Evolutionary conservation across 768 basidiomycete species (phyloP).

Genomic region (Pleurotus citrinopileatus): DNA sequence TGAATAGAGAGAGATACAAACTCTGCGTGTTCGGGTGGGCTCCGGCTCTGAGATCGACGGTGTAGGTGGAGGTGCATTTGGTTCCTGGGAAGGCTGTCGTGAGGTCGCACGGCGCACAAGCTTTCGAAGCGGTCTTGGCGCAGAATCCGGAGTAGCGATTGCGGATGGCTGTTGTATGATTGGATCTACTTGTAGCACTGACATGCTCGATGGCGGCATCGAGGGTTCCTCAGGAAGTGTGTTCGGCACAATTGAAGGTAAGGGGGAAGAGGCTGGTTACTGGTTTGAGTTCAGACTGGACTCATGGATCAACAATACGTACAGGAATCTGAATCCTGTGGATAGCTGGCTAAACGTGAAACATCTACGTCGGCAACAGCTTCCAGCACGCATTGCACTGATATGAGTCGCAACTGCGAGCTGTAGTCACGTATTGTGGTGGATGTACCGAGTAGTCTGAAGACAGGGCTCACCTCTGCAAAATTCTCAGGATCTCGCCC

Average conservation of each 20-base stretch:
- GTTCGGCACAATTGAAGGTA: conserved; percentile 52
- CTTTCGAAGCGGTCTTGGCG: conserved; percentile 16
- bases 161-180: neutral
- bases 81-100: conserved; percentile 38
- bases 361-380: conserved; percentile 40
- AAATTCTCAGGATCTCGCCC: conserved; percentile 49
- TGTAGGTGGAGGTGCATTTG: conserved; percentile 16
- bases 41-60: conserved; percentile 16
- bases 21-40: conserved; percentile 28
- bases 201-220: conserved; percentile 25
- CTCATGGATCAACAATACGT: no score
- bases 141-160: neutral
- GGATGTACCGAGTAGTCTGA: neutral
- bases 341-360: conserved; percentile 21
- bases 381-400: conserved; percentile 47
- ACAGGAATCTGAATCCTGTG: neutral
- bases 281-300: neutral
- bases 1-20: conserved; percentile 14
- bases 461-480: conserved; percentile 40
- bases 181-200: neutral
- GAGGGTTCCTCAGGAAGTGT: conserved; percentile 51
- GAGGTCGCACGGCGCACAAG: conserved; percentile 38
- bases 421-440: conserved; percentile 21
- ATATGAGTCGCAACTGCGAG: conserved; percentile 39
- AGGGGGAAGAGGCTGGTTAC: conserved; percentile 28